A percentile compares a stretch with the other conserved stretches of the same genome.
phyloP scores from a whole-genome alignment of 768 basidiomycete species.

The Lactifluus volemus region DNA sequence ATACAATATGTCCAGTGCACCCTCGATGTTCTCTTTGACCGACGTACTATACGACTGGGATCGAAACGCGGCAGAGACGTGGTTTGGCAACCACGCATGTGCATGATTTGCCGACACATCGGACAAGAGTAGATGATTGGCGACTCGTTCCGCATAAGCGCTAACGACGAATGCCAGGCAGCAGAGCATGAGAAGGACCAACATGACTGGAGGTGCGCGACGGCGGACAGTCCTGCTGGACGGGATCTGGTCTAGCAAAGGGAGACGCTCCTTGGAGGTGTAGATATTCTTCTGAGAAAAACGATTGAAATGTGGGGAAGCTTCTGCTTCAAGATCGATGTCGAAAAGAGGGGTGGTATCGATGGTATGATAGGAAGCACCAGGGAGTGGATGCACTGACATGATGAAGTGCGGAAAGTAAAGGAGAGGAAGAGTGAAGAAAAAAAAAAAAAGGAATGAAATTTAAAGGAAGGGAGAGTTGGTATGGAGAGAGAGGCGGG shows the following conservation, averaged over 20 bases:
- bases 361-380: constrained; percentile 7
- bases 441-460: not conserved
- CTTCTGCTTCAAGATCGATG: not conserved
- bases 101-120: not conserved
- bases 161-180: constrained; percentile 1
- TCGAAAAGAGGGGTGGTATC: not conserved
- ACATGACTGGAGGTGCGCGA: not conserved
- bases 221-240: not conserved
- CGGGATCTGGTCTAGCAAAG: not conserved
- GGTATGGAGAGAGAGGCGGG: too few relatives aligned
- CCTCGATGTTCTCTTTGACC: not conserved
- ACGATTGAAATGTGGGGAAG: not conserved
- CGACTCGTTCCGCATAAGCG: not conserved
- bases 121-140: not conserved
- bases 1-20: not conserved
- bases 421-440: not conserved
- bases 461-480: too few relatives aligned
- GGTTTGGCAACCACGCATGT: not conserved
- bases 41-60: not conserved
- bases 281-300: not conserved
- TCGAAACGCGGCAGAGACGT: not conserved
- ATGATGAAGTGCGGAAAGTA: not conserved
- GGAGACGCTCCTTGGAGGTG: not conserved
- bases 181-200: not conserved
- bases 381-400: constrained; percentile 2